phyloP scores from a whole-genome alignment of 2,329 filamentous ascomycete species.

The Phialophora tarda region DNA sequence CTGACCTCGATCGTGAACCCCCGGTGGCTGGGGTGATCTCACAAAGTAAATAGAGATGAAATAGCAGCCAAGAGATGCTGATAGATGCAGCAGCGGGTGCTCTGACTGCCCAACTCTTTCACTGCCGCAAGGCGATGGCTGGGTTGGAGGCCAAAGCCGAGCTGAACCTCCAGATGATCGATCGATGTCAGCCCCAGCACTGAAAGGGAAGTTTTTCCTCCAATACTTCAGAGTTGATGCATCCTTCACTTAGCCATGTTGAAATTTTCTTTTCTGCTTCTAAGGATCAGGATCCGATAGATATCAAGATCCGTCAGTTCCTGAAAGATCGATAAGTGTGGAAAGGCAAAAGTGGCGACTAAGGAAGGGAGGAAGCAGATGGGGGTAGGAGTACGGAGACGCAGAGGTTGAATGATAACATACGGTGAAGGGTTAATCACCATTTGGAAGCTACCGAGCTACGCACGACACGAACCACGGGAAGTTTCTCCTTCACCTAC shows the following conservation, averaged over 20 bases:
- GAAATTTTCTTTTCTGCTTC: background rate
- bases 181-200: conserved; percentile 15
- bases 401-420: background rate
- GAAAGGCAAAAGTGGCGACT: background rate
- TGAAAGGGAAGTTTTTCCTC: conserved; percentile 5
- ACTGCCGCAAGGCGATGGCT: conserved; percentile 6
- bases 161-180: conserved; percentile 4
- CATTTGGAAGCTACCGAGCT: background rate
- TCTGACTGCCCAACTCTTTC: background rate
- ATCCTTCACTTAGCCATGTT: conserved; percentile 3
- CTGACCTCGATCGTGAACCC: background rate
- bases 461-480: too few species aligned
- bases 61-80: background rate
- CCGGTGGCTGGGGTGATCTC: background rate
- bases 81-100: background rate
- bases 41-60: background rate
- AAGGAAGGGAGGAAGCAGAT: background rate
- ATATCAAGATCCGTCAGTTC: background rate
- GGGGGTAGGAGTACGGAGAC: background rate
- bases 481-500: background rate
- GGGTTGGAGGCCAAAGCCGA: conserved; percentile 4
- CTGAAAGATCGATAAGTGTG: background rate
- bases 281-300: background rate
- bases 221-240: background rate
- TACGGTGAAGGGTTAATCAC: background rate